phyloP scores from a whole-genome alignment of 305 asterid genomes.

The Galium porrigens region DNA sequence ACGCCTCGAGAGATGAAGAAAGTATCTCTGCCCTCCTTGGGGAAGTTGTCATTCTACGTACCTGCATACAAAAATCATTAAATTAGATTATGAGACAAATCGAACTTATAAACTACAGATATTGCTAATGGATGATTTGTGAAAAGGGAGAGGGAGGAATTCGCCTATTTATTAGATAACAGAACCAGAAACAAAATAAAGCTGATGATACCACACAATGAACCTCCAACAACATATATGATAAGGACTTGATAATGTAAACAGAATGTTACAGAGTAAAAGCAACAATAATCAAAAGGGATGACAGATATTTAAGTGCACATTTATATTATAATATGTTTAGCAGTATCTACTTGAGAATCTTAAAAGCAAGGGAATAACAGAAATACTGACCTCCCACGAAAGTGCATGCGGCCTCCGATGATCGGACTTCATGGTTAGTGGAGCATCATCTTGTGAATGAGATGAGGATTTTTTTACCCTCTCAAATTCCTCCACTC shows the following conservation, averaged over 20 bases:
- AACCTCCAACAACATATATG: background rate
- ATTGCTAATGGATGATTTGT: background rate
- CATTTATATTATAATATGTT: background rate
- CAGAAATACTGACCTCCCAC: slow-evolving; percentile 75
- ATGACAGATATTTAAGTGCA: background rate
- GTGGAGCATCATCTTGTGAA: slow-evolving; percentile 42
- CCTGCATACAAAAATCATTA: slow-evolving; percentile 32
- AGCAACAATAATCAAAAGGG: background rate
- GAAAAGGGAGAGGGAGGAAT: slow-evolving; percentile 2
- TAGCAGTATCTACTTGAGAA: background rate
- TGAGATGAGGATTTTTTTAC: slow-evolving; percentile 47
- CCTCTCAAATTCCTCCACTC: slow-evolving; percentile 86
- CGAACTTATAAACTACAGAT: background rate
- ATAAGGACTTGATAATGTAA: background rate
- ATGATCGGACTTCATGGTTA: slow-evolving; percentile 67
- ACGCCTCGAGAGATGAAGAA: slow-evolving; percentile 95
- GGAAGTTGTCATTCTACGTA: slow-evolving; percentile 97
- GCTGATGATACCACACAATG: background rate
- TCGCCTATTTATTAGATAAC: background rate
- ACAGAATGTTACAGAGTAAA: background rate
- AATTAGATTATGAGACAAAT: slow-evolving; percentile 12
- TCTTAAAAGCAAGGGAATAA: slow-evolving; percentile 11
- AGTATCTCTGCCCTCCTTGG: slow-evolving; percentile 92
- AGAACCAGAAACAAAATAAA: background rate
- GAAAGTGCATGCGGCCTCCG: slow-evolving; percentile 99